Percentiles rank a stretch among this genome's conserved stretches.
phyloP scores from a whole-genome alignment of 306 rosid genomes.

The Urtica urens region DNA sequence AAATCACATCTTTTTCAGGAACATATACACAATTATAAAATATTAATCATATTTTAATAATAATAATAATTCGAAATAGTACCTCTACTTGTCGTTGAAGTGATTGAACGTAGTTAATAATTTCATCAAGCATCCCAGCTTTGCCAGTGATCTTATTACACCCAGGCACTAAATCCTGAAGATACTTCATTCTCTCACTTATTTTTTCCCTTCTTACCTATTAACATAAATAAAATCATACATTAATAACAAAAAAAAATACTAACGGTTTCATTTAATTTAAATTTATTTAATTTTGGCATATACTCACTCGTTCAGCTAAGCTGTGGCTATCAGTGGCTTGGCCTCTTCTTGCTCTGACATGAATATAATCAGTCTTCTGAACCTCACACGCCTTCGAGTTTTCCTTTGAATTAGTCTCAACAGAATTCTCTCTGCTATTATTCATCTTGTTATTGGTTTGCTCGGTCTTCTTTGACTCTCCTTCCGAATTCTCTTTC shows the following conservation, averaged over 20 bases:
- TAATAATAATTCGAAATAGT: neutral
- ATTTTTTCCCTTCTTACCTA: slow-evolving; percentile 94
- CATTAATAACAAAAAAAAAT: neutral
- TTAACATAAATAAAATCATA: neutral
- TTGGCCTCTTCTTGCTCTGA: slow-evolving; percentile 88
- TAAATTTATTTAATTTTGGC: neutral
- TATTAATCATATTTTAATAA: neutral
- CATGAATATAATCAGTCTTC: slow-evolving; percentile 82
- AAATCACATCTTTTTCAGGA: neutral
- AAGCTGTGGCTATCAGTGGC: slow-evolving; percentile 96
- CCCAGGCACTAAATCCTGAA: slow-evolving; percentile 95
- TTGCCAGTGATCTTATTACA: slow-evolving; percentile 91
- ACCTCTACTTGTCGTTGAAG: slow-evolving; percentile 90
- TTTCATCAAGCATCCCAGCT: slow-evolving; percentile 99
- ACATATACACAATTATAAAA: neutral
- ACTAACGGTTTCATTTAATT: no score
- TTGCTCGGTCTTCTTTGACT: slow-evolving; percentile 50
- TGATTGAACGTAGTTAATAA: slow-evolving; percentile 87
- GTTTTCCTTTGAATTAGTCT: slow-evolving; percentile 54
- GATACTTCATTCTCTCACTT: slow-evolving; percentile 89
- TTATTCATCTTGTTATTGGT: slow-evolving; percentile 10
- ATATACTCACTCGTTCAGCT: slow-evolving; percentile 72
- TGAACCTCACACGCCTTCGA: slow-evolving; percentile 74
- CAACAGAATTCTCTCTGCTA: slow-evolving; percentile 40
- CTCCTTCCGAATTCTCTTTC: slow-evolving; percentile 51